Base-by-base conservation (phyloP, 192 early-diverging fungal species). In the Chytriomyces hyalinus region DNA sequence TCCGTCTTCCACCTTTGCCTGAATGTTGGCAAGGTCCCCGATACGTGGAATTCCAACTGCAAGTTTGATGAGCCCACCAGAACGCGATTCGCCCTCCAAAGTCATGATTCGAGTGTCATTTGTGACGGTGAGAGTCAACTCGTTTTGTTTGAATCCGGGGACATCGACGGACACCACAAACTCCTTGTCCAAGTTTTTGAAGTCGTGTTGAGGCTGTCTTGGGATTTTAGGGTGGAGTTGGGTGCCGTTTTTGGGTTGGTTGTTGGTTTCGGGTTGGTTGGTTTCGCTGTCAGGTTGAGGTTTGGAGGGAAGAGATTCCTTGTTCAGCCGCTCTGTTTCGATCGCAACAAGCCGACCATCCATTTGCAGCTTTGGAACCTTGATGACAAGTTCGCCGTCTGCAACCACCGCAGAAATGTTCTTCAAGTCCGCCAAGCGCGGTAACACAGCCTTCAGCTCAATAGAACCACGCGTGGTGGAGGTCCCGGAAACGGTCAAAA, bases 341-440 rank as follows among this genome's bases (percentile, higher is more conserved):
- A 75, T 49, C 26, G 48, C 47, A 43, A 75, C 73, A 44, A 75
- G 8, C 6, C 73, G 26, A 3, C 73, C 73, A 53, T 75, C 73
- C 7, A 22, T 9, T 13, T 75, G 63, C 8, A 51, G 3, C 49
- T 75, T 75, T 24, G 73, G 63, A 64, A 75, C 46, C 0, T 49
- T 64, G 6, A 75, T 22, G 6, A 48, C 49, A 47, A 75, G 66
- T 7, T 65, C 63, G 7, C 73, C 73, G 53, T 75, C 73, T 24
- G 22, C 48, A 11, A 75, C 4, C 45, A 43, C 22, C 20, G 73
- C 73, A 13, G n/a, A n/a, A 44, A 75, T 22, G 3, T 9, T 17
- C 26, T 48, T 20, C 73, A 75, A 53, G 17, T 75, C 61, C 0
- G 63, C 73, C 7, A 75, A 48, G 49, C 73, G 26, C 4, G 73